Evolutionary conservation across 2,329 filamentous ascomycete genomes (phyloP).

Genomic region (Decorospora gaudefroyi): DNA sequence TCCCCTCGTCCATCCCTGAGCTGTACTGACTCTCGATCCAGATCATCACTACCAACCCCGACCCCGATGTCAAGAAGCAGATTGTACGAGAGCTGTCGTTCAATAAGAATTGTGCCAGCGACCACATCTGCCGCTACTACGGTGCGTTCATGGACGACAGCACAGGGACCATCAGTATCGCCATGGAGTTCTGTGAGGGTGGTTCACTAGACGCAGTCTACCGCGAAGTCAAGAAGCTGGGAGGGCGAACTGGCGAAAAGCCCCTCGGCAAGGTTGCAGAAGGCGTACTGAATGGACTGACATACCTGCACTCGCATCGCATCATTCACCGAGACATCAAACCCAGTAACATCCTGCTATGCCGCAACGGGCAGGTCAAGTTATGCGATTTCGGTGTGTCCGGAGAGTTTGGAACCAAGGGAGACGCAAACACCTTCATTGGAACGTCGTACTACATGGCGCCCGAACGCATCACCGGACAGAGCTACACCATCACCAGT

Average conservation of each 20-base stretch:
- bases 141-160: constrained; percentile 94
- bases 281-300: constrained; percentile 88
- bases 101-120: constrained; percentile 95
- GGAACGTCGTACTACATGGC: constrained; percentile 99
- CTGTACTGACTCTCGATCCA: constrained; percentile 20
- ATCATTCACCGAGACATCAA: constrained; percentile 99
- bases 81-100: constrained; percentile 95
- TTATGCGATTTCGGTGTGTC: constrained; percentile 98
- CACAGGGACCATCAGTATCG: constrained; percentile 96
- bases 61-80: constrained; percentile 97
- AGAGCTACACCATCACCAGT: constrained; percentile 97
- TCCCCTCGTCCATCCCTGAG: not conserved
- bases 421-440: constrained; percentile 98
- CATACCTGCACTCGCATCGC: constrained; percentile 91
- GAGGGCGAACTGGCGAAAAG: constrained; percentile 93
- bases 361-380: constrained; percentile 86
- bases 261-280: constrained; percentile 96
- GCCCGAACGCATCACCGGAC: constrained; percentile 93
- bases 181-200: constrained; percentile 98
- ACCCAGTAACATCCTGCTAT: constrained; percentile 93
- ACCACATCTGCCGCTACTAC: constrained; percentile 97
- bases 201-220: constrained; percentile 96
- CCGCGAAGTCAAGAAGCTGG: constrained; percentile 93
- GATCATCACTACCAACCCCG: constrained; percentile 98
- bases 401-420: constrained; percentile 97